These are phyloP conservation scores for Kazachstania taianensis DNA, from an alignment of 805 yeast species.

Conservation along the genomic window DNA sequence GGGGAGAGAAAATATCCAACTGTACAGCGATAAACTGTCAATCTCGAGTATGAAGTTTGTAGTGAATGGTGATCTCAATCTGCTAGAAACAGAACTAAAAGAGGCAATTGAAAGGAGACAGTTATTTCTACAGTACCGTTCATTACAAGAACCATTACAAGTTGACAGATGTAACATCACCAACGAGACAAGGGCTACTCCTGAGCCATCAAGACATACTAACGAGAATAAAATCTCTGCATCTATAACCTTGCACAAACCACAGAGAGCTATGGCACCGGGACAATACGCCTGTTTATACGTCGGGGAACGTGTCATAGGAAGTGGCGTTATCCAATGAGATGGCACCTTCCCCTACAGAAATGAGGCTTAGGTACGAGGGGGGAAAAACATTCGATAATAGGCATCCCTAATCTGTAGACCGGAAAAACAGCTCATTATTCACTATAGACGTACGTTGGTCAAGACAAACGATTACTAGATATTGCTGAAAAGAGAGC, in stretches of 20 bases:
- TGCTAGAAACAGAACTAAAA: no score
- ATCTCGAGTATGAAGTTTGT: not conserved
- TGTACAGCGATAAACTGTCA: constrained; percentile 37
- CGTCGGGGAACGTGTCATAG: constrained; percentile 54
- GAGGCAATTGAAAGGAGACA: constrained; percentile 4
- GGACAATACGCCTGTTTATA: constrained; percentile 83
- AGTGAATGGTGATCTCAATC: no score
- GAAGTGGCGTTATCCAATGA: constrained; percentile 37
- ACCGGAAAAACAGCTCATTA: no score
- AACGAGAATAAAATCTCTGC: no score
- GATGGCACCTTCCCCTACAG: no score
- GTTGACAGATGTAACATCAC: constrained; percentile 24
- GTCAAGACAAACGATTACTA: no score
- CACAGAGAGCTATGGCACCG: constrained; percentile 70
- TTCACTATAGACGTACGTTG: no score
- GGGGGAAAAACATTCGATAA: no score
- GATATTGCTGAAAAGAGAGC: no score
- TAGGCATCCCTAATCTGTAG: no score
- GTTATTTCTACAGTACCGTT: constrained; percentile 55
- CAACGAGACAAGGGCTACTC: constrained; percentile 6
- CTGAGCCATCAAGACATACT: not conserved
- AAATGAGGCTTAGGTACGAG: no score
- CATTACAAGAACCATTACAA: constrained; percentile 52
- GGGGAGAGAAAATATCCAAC: constrained; percentile 49
- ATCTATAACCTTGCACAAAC: constrained; percentile 33